Conservation (phyloP, 2,329 filamentous ascomycete genomes). For the Paecilomyces sp. region DNA sequence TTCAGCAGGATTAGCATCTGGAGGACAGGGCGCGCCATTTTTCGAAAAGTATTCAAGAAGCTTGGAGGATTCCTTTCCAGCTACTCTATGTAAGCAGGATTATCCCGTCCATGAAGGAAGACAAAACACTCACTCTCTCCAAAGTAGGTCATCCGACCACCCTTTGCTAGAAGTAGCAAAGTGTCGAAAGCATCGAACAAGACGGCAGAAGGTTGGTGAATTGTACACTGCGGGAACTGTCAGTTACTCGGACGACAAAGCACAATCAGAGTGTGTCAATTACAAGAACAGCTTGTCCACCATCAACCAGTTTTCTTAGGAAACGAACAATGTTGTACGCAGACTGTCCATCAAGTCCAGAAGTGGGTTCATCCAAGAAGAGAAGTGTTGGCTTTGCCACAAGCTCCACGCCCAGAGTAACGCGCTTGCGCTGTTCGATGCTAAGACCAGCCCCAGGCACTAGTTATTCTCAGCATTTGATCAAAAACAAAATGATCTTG, state of each 20-base stretch:
- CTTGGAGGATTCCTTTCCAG: constrained; percentile 33
- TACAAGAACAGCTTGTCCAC: constrained; percentile 60
- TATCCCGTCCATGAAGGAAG: neutral
- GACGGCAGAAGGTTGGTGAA: constrained; percentile 62
- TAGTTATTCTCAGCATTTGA: constrained; percentile 2
- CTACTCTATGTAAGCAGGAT: constrained; percentile 6
- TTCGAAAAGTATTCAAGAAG: constrained; percentile 42
- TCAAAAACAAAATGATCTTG: neutral
- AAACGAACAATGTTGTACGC: constrained; percentile 53
- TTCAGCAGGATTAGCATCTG: constrained; percentile 48
- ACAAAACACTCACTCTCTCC: constrained; percentile 41
- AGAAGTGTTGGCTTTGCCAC: constrained; percentile 55
- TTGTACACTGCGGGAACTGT: constrained; percentile 40
- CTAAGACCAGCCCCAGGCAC: constrained; percentile 51
- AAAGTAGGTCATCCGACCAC: constrained; percentile 61
- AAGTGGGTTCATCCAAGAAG: constrained; percentile 56
- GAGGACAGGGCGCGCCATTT: constrained; percentile 49
- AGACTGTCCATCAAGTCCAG: constrained; percentile 60
- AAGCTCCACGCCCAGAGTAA: constrained; percentile 54
- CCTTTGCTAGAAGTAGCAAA: constrained; percentile 57
- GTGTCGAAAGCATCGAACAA: constrained; percentile 62
- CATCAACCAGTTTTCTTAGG: constrained; percentile 57
- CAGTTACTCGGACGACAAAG: neutral
- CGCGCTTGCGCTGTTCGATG: constrained; percentile 59
- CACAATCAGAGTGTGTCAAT: neutral